Evolutionary conservation across 352 stramenopile species (phyloP).

Genomic region (Phytophthora megakarya): DNA sequence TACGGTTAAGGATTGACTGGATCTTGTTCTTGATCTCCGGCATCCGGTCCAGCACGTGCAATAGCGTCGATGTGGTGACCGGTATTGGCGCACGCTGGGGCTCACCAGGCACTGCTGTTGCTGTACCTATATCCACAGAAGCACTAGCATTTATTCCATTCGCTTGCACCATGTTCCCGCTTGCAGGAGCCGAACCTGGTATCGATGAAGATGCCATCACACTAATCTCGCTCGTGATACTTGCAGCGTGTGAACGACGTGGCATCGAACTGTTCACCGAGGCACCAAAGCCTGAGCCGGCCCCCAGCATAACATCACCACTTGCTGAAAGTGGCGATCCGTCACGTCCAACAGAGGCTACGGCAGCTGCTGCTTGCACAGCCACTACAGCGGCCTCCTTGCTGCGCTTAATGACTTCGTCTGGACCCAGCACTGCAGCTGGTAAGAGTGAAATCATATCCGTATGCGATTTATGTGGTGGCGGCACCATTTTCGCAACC

Average conservation of each 20-base stretch:
- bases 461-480: slow-evolving; percentile 80
- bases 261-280: slow-evolving; percentile 39
- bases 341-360: slow-evolving; percentile 60
- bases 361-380: slow-evolving; percentile 71
- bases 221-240: slow-evolving; percentile 35
- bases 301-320: slow-evolving; percentile 56
- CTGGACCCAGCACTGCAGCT: slow-evolving; percentile 51
- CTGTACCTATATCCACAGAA: slow-evolving; percentile 25
- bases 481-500: slow-evolving; percentile 40
- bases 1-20: slow-evolving; percentile 84
- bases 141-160: slow-evolving; percentile 23
- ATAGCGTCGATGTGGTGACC: slow-evolving; percentile 76
- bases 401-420: slow-evolving; percentile 89
- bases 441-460: slow-evolving; percentile 76
- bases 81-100: slow-evolving; percentile 47
- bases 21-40: slow-evolving; percentile 92
- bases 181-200: slow-evolving; percentile 11
- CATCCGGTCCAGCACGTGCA: slow-evolving; percentile 86
- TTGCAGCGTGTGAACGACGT: slow-evolving; percentile 49
- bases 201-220: slow-evolving; percentile 20
- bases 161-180: slow-evolving; percentile 31
- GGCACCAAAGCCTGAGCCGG: slow-evolving; percentile 49
- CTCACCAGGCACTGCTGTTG: slow-evolving; percentile 1
- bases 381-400: slow-evolving; percentile 79
- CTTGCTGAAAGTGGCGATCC: slow-evolving; percentile 49